Evolutionary conservation across 2,329 filamentous ascomycete species (phyloP), one percentile per base, ranked within the genome.

Genomic region (Ophiostoma australiae): DNA sequence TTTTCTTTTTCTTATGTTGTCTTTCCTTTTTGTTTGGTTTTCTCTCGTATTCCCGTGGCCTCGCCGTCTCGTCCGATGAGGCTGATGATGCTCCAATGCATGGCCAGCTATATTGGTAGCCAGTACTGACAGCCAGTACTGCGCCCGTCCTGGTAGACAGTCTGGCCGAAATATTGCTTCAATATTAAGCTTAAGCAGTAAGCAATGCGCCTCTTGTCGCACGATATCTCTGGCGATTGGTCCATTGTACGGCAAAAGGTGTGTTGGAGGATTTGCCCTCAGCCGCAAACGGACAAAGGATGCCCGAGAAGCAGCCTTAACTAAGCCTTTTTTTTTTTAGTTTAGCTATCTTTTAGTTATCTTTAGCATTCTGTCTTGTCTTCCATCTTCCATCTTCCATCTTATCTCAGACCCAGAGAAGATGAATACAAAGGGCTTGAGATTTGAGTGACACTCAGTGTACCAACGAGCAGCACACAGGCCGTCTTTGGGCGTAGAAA

Each of bases 211-310:
- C 44, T 48, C 44, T 27, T 63, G 27, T 33, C 58, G 11, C 23
- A 33, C 52, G 23, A 3, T 27, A n/a, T 33, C 27, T 27, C 55
- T 27, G 55, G 33, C 27, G n/a, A 63, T 33, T 63, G 58, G 58
- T 10, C 58, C 20, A 63, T 63, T 35, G 58, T 63, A 61, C 27
- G 55, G 15, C 44, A 31, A 39, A 55, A n/a, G 35, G 37, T 31
- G 39, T 44, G 68, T 65, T 52, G 69, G 44, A 55, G 69, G 44
- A 37, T 15, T n/a, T 33, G 4, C 20, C 31, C n/a, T 61, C 69
- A 58, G 44, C 63, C 63, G 41, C 69, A 70, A 67, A 39, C 35
- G 41, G 63, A 39, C 41, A 31, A 65, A 35, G 35, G 39, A 35
- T 70, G 58, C 39, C 35, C 52, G 5, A 61, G n/a, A n/a, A 63